phyloP scores from a whole-genome alignment of 371 early-diverging fungal species.

The Mortierella sp. region DNA sequence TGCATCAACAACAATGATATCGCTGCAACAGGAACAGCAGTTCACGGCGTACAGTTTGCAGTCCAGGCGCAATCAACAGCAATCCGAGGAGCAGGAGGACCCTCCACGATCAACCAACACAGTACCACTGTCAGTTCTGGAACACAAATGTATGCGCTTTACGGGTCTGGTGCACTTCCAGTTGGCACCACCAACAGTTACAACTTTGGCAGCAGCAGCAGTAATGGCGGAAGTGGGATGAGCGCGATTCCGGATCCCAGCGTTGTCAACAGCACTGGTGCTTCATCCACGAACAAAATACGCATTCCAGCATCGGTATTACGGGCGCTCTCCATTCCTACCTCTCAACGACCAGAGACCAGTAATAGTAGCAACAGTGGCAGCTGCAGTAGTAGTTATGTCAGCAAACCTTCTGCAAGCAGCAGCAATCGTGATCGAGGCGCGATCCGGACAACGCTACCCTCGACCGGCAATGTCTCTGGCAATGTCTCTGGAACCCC shows the following conservation, averaged over 20 bases:
- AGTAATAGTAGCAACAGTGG: background rate
- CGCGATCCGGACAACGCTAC: background rate
- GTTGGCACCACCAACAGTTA: no score
- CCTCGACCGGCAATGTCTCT: background rate
- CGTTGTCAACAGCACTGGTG: background rate
- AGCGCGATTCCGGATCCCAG: background rate
- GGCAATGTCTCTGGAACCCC: background rate
- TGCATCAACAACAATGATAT: background rate
- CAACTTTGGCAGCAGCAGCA: background rate
- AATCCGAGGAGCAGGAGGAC: background rate
- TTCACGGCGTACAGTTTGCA: background rate
- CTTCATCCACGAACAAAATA: background rate
- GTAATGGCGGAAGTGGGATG: background rate
- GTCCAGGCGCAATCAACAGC: background rate
- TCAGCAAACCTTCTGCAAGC: background rate
- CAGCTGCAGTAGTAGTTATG: no score
- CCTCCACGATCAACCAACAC: background rate
- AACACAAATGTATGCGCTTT: background rate
- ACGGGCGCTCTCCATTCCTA: background rate
- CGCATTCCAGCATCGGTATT: background rate
- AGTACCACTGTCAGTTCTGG: background rate
- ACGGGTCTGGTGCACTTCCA: background rate
- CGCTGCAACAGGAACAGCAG: background rate
- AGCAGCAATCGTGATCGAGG: background rate
- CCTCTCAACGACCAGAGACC: background rate